Base-by-base conservation (phyloP, 2,329 filamentous ascomycete genomes). In the Aspergillus oerlinghausenensis region DNA sequence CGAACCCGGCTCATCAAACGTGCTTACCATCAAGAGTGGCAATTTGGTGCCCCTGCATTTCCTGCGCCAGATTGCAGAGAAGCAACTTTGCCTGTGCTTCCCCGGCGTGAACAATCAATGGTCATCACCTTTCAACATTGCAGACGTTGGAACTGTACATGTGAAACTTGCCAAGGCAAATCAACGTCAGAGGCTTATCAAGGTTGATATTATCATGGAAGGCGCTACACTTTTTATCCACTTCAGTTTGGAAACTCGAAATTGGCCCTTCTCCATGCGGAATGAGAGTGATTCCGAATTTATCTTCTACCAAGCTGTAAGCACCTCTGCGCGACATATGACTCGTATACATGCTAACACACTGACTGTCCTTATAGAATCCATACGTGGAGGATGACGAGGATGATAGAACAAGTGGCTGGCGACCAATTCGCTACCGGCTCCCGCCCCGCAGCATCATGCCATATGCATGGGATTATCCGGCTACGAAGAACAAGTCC, bases 391-490 rank as follows among this genome's bases (percentile, higher is more conserved):
- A 96, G 58, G 92, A 97, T 60, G 92, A 97, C 58, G 92, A 93
- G 55, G 82, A 82, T 4, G 90, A 97, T 67, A 81, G 75, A 54
- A 79, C 87, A 55, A 92, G 90, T 53, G 90, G 91, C 3, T 99
- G 94, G 90, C 88, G 90, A 62, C 92, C 92, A 2, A 90, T 99
- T 60, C 84, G 91, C 53, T 99, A 99, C 75, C 88, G 93, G 32
- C 80, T 99, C 29, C 95, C 95, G 2, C 87, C 93, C 11, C 84
- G 94, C 58, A 97, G 93, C 73, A 97, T 99, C 73, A 99, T 99
- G 94, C 94, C 95, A 0, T 99, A 99, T 68, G 93, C 94, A 1
- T 99, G 94, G 94, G 95, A 99, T 70, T 99, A 96, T 75, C 95
- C 94, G 1, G 93, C 94, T 1, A 92, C 92, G n/a, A 97, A 96